Evolutionary conservation across 768 basidiomycete species (phyloP), one percentile per base, ranked within the genome.

Genomic region (Leucocoprinus leucothites): DNA sequence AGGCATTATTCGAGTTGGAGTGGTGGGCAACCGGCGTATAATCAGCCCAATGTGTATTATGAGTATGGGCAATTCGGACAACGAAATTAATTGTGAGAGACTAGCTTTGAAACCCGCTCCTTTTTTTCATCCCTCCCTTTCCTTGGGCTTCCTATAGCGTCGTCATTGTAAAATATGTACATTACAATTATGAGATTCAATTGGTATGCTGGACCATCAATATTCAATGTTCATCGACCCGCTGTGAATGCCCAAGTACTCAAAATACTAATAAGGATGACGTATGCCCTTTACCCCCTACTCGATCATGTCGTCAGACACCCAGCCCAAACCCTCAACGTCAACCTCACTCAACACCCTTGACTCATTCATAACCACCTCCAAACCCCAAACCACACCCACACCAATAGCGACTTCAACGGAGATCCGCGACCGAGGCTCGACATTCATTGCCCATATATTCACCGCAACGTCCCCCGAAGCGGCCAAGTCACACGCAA

Each of bases 391-490:
- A n/a, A 74, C 79, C 16, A 67, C 71, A 18, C 79, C 80, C 14
- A 68, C 73, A 35, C 69, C 80, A 1, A 55, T 84, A 5, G 72
- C 77, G 26, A 81, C 78, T 24, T 93, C 90, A 2, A 82, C 86
- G 60, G 89, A 91, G 63, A 80, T 92, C 51, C 77, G 85, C 26
- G 91, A 91, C 70, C 80, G 87, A 18, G 82, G 81, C 9, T 91
- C 88, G 1, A 77, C 77, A 2, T 94, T 93, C 63, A 71, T 89
- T 19, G 90, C 81, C 2, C 76, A 78, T 45, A 72, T 90, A 24
- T 87, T 81, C 65, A 69, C 67, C 16, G 82, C 82, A n/a, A 69
- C 73, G 1, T 76, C 81, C 31, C 71, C 75, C 2, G 72, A 73
- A 4, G 80, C 82, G 51, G 89, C 83, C 2, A 73, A 70, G 48